Percentiles rank a stretch among this genome's conserved stretches.
Evolutionary conservation across 306 rosid species (phyloP).

Genomic region (Vigna angularis): DNA sequence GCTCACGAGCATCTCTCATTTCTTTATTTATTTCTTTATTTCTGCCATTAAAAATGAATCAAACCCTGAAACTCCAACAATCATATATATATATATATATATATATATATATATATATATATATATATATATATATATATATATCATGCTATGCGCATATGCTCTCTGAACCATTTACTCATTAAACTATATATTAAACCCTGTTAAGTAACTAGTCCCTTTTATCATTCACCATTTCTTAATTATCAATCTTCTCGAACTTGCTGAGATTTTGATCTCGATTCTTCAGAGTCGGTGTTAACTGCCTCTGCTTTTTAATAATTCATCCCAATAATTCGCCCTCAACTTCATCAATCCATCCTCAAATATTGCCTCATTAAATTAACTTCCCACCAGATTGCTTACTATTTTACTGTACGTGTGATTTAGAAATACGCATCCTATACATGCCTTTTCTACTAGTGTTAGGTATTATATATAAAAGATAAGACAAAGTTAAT

Average conservation of each 20-base stretch:
- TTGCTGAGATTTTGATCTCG: slow-evolving; percentile 38
- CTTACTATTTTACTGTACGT: slow-evolving; percentile 34
- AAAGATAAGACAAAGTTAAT: too few relatives aligned
- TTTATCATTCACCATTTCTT: slow-evolving; percentile 31
- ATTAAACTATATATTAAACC: slow-evolving; percentile 24
- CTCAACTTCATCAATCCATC: neutral
- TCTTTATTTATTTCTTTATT: slow-evolving; percentile 31
- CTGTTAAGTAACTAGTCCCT: neutral
- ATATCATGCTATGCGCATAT: slow-evolving; percentile 42
- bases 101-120: too few relatives aligned
- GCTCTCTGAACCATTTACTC: slow-evolving; percentile 42
- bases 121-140: too few relatives aligned
- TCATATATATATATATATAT: slow-evolving; percentile 4
- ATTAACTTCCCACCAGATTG: neutral
- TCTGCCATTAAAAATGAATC: slow-evolving; percentile 10
- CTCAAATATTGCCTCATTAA: neutral
- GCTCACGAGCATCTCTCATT: slow-evolving; percentile 50
- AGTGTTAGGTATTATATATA: neutral
- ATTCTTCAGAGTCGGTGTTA: slow-evolving; percentile 42
- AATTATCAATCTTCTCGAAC: slow-evolving; percentile 43
- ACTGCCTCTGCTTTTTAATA: neutral
- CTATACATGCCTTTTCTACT: neutral
- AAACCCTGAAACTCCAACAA: slow-evolving; percentile 38
- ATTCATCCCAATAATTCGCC: slow-evolving; percentile 7
- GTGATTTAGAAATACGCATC: slow-evolving; percentile 45